Evolutionary conservation across 2,329 filamentous ascomycete genomes (phyloP), one percentile per base, ranked within the genome.

Genomic region (Hyphodiscus sp.): DNA sequence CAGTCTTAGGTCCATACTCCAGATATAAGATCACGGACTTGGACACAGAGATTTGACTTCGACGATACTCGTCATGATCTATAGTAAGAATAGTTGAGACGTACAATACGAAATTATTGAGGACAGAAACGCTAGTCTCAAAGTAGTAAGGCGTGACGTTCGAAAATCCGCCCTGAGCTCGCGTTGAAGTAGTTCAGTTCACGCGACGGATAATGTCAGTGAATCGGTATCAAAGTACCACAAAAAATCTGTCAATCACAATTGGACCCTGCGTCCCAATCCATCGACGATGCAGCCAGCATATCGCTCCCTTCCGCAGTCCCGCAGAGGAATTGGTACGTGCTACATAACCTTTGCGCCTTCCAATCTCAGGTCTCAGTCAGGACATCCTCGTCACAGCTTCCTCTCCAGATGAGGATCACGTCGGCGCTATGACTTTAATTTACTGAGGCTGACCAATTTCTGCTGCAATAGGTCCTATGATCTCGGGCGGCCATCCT

Each of bases 281-380:
- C 56, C 33, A 38, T 38, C 33, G 33, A 63, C 58, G 41, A 68
- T 68, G 66, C 65, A 68, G 55, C 59, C 61, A 42, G 58, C 57
- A 54, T 68, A 66, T 55, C 62, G 66, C 46, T 57, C 59, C 44
- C 65, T 63, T 47, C 60, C 57, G 20, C 57, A 61, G 49, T 41
- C 33, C 30, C 62, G 67, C 54, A 65, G 66, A 65, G 67, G 66
- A 59, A 67, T 67, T 61, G 66, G 67, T 67, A 65, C 55, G 67
- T 67, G 54, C 55, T 47, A 54, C 50, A 44, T 51, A 54, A 45
- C 38, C 19, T 49, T 54, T 58, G 57, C 57, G 52, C 54, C 56
- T 49, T 49, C 41, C 20, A 53, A 54, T 59, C 51, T 61, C 51
- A 58, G 38, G 41, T 26, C 23, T 26, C 23, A 26, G 3, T 26